Conservation (phyloP, 2,329 filamentous ascomycete genomes). For the Fusarium robinianum region DNA sequence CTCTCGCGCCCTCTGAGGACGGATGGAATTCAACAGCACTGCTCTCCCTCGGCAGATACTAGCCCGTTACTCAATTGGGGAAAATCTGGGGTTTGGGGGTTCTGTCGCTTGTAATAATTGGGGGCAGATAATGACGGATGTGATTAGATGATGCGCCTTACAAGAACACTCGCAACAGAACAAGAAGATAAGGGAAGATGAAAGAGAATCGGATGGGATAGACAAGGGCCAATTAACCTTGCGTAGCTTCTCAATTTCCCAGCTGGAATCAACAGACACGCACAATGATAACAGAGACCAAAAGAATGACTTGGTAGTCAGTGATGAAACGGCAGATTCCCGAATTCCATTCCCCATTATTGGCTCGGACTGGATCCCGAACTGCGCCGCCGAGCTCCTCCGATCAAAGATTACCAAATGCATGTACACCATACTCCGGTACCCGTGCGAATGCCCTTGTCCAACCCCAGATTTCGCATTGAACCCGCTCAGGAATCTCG, state of each 20-base stretch:
- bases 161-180: constrained; percentile 4
- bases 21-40: too few species aligned
- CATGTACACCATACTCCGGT: too few species aligned
- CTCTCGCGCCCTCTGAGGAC: too few species aligned
- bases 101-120: constrained; percentile 8
- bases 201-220: not conserved
- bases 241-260: too few species aligned
- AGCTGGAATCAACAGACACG: too few species aligned
- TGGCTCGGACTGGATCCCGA: constrained; percentile 29
- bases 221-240: not conserved
- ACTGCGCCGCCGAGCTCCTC: constrained; percentile 24
- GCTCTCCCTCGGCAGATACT: constrained; percentile 22
- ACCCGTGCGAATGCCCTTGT: too few species aligned
- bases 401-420: constrained; percentile 3
- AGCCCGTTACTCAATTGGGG: constrained; percentile 24
- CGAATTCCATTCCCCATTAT: constrained; percentile 11
- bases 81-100: constrained; percentile 19
- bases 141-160: constrained; percentile 5
- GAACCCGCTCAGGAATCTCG: too few species aligned
- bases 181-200: not conserved
- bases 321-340: constrained; percentile 3
- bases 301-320: too few species aligned
- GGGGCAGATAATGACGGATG: constrained; percentile 12
- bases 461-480: not conserved
- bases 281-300: too few species aligned